phyloP scores from a whole-genome alignment of 2,329 filamentous ascomycete genomes.

The Colletotrichum sp. region DNA sequence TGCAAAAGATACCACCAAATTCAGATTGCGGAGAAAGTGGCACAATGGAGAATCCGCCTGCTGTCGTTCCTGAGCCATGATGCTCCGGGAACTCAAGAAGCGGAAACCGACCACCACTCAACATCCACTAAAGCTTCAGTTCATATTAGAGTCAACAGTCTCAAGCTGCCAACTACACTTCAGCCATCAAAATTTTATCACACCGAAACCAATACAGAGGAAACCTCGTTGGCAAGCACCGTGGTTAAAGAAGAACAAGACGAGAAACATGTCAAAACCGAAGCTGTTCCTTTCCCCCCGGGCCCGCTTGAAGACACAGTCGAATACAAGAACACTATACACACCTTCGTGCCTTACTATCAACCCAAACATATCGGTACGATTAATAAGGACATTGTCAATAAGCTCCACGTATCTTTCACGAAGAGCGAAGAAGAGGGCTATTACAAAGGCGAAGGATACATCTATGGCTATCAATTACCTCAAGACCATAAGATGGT shows the following conservation, averaged over 20 bases:
- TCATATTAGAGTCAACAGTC: background rate
- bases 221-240: background rate
- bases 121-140: background rate
- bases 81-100: no score
- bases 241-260: background rate
- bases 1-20: background rate
- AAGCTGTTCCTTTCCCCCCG: rapidly evolving
- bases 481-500: constrained; percentile 7
- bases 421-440: background rate
- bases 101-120: background rate
- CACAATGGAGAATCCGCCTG: background rate
- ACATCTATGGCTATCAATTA: background rate
- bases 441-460: background rate
- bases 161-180: background rate
- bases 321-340: background rate
- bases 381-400: background rate
- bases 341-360: background rate
- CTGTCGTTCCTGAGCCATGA: background rate
- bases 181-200: rapidly evolving
- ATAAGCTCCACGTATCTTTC: background rate
- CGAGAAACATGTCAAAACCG: background rate
- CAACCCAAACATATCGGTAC: no score
- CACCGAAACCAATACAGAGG: background rate
- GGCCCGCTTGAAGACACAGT: background rate
- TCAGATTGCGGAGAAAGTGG: background rate